Evolutionary conservation across 805 yeast genomes (phyloP).

Genomic region (Starmerella stigmatis): DNA sequence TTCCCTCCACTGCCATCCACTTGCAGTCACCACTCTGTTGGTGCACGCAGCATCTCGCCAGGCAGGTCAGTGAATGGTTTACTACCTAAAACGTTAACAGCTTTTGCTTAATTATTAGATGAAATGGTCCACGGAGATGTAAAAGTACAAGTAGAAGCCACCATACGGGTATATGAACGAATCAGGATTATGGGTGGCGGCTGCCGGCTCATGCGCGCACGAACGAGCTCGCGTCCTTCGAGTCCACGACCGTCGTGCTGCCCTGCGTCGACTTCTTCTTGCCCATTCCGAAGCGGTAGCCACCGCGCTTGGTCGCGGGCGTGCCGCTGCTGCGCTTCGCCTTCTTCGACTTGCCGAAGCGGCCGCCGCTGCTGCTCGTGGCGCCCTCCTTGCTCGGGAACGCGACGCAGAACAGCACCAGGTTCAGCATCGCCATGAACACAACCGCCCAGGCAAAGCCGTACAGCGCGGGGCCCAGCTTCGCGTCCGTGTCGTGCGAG

Average conservation of each 20-base stretch:
- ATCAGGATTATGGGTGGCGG: not conserved
- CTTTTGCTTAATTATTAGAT: constrained; percentile 3
- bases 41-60: too few relatives aligned
- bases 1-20: too few relatives aligned
- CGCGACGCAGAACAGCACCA: constrained; percentile 37
- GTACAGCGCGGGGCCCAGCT: constrained; percentile 33
- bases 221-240: constrained; percentile 25
- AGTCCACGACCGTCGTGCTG: constrained; percentile 16
- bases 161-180: not conserved
- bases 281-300: constrained; percentile 24
- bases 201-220: constrained; percentile 22
- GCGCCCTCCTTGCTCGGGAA: constrained; percentile 77
- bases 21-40: too few relatives aligned
- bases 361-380: constrained; percentile 71
- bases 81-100: too few relatives aligned
- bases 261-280: constrained; percentile 23
- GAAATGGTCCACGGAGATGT: not conserved
- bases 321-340: constrained; percentile 60
- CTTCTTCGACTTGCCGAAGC: constrained; percentile 55
- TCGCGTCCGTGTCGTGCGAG: constrained; percentile 32
- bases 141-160: constrained; percentile 2
- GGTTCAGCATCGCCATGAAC: constrained; percentile 28
- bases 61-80: too few relatives aligned
- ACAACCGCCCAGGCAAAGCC: constrained; percentile 57
- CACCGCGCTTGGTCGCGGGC: constrained; percentile 39